Evolutionary conservation across 495 filamentous ascomycete genomes (phyloP), one percentile per base, ranked within the genome.

Genomic region (Podospora fimiseda): DNA sequence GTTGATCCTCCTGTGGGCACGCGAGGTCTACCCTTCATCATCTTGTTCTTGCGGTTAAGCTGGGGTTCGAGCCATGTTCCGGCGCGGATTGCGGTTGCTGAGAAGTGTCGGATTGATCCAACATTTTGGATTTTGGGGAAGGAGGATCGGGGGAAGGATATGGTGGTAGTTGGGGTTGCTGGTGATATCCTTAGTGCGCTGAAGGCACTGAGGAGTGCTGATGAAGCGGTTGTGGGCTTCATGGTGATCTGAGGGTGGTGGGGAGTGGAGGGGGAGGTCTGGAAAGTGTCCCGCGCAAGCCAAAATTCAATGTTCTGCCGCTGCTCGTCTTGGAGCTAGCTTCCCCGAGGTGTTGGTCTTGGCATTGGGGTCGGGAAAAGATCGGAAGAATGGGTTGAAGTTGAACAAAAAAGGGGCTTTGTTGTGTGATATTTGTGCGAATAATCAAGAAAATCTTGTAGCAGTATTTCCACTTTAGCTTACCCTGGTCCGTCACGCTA

Each of bases 1-100:
- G 78, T 83, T 38, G 87, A 91, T 46, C 93, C 94, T 27, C 93
- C 94, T 1, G 90, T 99, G 37, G 86, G 80, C 39, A 97, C 89
- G 60, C 89, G 81, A 40, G 87, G 83, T 1, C 89, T 84, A 27
- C 93, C 94, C 73, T 96, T 97, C 63, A 87, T 86, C 58, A 92
- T 91, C 69, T 93, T 93, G 45, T 82, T 80, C 59, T 74, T 86
- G 55, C 90, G 86, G 57, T 80, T 74, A 53, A 81, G 70, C 66
- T 82, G 87, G 9, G 91, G 90, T 27, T 84, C 78, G 16, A 96
- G 85, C 90, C 90, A 96, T 60, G 82, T 72, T 23, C 76, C 85
- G 27, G 74, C 70, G 53, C 67, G 71, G 8, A 70, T 64, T 1
- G 85, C 72, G 23, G 88, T 88, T 43, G 84, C 85, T 47, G 88